Base-by-base conservation (phyloP, 495 filamentous ascomycete species). In the Hypoxylon intermedium region DNA sequence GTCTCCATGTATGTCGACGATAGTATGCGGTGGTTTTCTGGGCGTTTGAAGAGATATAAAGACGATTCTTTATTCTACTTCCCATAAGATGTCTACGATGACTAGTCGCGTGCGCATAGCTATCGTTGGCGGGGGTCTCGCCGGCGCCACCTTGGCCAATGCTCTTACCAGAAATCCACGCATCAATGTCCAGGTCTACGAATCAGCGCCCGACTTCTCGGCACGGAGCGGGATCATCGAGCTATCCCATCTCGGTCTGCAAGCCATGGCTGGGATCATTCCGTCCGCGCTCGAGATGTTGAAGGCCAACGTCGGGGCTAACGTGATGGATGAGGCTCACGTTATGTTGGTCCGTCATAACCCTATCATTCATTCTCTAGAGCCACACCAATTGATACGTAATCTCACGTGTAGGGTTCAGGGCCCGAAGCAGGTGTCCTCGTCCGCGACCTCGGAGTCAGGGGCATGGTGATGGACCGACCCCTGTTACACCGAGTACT, bases 91-190 rank as follows among this genome's bases (percentile, higher is more conserved):
- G 41, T 33, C 38, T 11, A 38, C 33, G 36, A 51, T 51, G 47
- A 38, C 33, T 37, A 15, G n/a, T 19, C 47, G 20, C 33, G 41
- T 52, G 13, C 48, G 48, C 21, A 52, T 52, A 19, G 48, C 6
- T 18, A 70, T 72, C 18, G 34, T 67, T 37, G 70, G 70, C 41
- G 70, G 70, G 18, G 67, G 70, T 15, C 53, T 72, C 30, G 67
- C 70, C 9, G 70, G 67, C 4, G 36, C 45, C 12, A 67, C 63
- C 1, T 12, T 65, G 12, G 52, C 53, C 24, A 64, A 49, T 36
- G 65, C 63, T 5, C 54, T 72, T 9, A 13, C 55, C 1, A 43
- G 62, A 41, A 48, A 59, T 37, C 30, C 40, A 1, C 65, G 65
- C 41, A 20, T 72, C 5, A 41, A 65, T 16, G 47, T 65, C n/a